Evolutionary conservation across 495 filamentous ascomycete genomes (phyloP), one percentile per base, ranked within the genome.

Genomic region (Penicillium alfredii): DNA sequence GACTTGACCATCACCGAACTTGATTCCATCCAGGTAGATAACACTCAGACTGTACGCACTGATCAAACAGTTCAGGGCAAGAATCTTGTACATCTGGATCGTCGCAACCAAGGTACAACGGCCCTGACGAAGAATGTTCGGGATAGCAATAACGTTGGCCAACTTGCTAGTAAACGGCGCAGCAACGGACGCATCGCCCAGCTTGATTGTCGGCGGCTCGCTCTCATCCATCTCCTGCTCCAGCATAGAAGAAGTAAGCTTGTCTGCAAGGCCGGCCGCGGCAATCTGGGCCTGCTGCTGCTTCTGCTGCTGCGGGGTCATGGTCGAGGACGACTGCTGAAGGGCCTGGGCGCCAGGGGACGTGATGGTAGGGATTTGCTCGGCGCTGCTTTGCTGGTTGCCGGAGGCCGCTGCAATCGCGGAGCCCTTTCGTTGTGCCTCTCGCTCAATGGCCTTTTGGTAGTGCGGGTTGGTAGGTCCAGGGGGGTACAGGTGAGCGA

Each of bases 11-110:
- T 99, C 92, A 30, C 92, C 88, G 51, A 99, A 99, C 66, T 99
- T 99, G 72, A 99, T 99, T 37, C 92, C 92, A 48, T 97, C 92
- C 5, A 99, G 70, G 55, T 99, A 99, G 28, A 99, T 73, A 22
- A 99, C 92, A 61, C 82, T 89, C 50, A 97, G 61, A 67, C 88
- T 95, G 77, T 99, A 99, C 13, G 92, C 92, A 53, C 86, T 94
- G 60, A 99, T 99, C 53, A 99, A 69, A 58, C 92, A 99, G 69
- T 99, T 99, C 40, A 99, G 69, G 13, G 92, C 92, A 35, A 99
- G 75, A 51, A 99, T 99, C 73, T 99, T 99, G 75, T 97, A 99
- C 92, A 99, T 99, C 67, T 99, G 92, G 45, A 99, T 97, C 3
- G 93, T 97, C 4, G 92, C 90, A 30, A 99, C 93, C 8, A 99